Evolutionary conservation across 441 rosid species (phyloP).

Genomic region (Adansonia gregorii): DNA sequence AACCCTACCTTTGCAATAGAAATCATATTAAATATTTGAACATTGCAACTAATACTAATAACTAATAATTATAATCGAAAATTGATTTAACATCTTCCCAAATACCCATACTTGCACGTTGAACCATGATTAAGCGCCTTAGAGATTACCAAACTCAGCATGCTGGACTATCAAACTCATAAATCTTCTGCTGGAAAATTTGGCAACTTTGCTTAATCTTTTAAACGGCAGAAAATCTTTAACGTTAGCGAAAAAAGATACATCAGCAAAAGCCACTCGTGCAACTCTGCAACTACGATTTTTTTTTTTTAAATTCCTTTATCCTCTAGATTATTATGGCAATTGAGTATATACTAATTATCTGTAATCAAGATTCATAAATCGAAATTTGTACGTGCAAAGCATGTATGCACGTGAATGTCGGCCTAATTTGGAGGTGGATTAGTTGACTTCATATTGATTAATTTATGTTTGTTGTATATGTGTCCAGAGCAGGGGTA

Average conservation of each 20-base stretch:
- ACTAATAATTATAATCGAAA: not conserved
- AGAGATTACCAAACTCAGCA: constrained; percentile 26
- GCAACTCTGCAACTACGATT: not conserved
- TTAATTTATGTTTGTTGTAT: not conserved
- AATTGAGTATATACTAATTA: not conserved
- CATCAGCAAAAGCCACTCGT: constrained; percentile 25
- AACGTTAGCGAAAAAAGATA: not conserved
- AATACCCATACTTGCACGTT: constrained; percentile 32
- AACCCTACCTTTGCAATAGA: constrained; percentile 10
- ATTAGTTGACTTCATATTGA: constrained; percentile 18
- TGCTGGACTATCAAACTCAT: not conserved
- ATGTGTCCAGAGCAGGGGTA: not conserved
- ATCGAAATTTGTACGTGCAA: constrained; percentile 24
- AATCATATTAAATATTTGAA: constrained; percentile 26
- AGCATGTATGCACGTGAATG: constrained; percentile 31
- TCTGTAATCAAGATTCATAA: not conserved
- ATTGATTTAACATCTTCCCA: not conserved
- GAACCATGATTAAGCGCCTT: constrained; percentile 33
- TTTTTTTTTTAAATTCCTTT: not conserved
- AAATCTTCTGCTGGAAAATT: constrained; percentile 19
- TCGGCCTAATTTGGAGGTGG: constrained; percentile 16
- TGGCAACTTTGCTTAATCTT: not conserved
- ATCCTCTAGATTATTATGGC: constrained; percentile 20
- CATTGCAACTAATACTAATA: not conserved
- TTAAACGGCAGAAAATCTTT: not conserved